Conservation (phyloP, 352 stramenopile genomes). For the Phytophthora sojae region DNA sequence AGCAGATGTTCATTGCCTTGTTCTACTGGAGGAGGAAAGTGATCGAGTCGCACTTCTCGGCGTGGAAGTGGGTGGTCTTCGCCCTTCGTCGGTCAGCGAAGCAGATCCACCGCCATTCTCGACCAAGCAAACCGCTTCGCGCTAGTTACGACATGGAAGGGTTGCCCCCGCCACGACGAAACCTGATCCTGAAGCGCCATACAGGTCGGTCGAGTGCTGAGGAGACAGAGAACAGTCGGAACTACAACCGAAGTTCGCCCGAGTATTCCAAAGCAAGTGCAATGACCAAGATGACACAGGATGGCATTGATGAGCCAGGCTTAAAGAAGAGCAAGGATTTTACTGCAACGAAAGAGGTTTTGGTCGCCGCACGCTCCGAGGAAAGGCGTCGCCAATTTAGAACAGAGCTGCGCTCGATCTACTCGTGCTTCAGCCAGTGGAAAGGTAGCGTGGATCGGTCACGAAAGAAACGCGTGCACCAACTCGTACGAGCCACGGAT, state of each 20-base stretch:
- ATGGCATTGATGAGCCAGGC: not conserved
- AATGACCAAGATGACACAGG: not conserved
- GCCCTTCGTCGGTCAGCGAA: conserved; percentile 27
- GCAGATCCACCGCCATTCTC: conserved; percentile 14
- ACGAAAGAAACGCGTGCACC: conserved; percentile 1
- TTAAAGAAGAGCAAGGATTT: not conserved
- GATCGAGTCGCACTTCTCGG: conserved; percentile 46
- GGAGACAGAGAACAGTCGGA: conserved; percentile 9
- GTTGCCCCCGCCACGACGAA: conserved; percentile 8
- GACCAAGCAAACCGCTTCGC: not conserved
- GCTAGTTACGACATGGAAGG: not conserved
- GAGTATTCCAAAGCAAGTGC: not conserved
- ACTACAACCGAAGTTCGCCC: not conserved
- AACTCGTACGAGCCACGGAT: conserved; percentile 13
- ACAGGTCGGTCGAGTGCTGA: conserved; percentile 10
- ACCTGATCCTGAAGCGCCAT: conserved; percentile 36
- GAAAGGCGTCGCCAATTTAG: conserved; percentile 35
- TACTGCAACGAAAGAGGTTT: not conserved
- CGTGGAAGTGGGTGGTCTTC: conserved; percentile 49
- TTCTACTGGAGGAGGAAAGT: conserved; percentile 57
- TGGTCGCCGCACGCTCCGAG: not conserved
- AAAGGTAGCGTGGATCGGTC: conserved; percentile 12
- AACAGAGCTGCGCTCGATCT: conserved; percentile 29
- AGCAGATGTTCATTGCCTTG: conserved; percentile 52
- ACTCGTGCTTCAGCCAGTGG: conserved; percentile 36